Evolutionary conservation across 2,329 filamentous ascomycete genomes (phyloP).

Genomic region (Macrophomina tecta): DNA sequence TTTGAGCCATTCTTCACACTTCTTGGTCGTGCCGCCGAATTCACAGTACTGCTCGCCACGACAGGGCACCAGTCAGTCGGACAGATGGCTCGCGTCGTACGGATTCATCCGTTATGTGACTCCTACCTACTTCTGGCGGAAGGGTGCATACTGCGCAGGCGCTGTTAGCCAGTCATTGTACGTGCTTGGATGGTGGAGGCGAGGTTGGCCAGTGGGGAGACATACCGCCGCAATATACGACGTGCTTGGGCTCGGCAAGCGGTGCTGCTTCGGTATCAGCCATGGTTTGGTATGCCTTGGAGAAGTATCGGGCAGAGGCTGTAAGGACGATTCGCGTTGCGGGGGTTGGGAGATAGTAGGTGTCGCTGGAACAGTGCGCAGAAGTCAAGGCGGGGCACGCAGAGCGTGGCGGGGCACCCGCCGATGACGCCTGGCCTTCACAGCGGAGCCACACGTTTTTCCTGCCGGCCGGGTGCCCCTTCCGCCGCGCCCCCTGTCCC

Average conservation of each 20-base stretch:
- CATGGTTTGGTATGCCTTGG: conserved; percentile 18
- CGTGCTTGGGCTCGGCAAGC: conserved; percentile 53
- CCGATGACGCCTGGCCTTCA: too few relatives aligned
- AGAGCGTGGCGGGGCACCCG: background rate
- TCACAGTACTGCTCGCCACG: conserved; percentile 81
- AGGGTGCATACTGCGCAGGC: conserved; percentile 63
- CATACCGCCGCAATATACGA: conserved; percentile 68
- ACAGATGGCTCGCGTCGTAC: background rate
- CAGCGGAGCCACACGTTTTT: too few relatives aligned
- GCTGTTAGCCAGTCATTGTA: conserved; percentile 5
- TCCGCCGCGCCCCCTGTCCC: too few relatives aligned
- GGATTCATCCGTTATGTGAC: conserved; percentile 21
- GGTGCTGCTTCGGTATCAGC: conserved; percentile 33
- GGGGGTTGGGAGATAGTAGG: background rate
- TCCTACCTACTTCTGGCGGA: conserved; percentile 69
- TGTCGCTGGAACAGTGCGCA: too few relatives aligned
- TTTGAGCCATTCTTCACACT: conserved; percentile 95
- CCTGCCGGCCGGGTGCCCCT: too few relatives aligned
- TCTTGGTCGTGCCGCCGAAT: conserved; percentile 94
- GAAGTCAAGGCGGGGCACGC: too few relatives aligned
- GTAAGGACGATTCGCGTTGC: background rate
- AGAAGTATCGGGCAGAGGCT: background rate
- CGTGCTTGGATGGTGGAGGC: background rate
- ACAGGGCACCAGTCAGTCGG: background rate
- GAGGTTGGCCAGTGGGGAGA: conserved; percentile 23